Conservation (phyloP, 495 filamentous ascomycete genomes). For the Neurospora hispaniola region DNA sequence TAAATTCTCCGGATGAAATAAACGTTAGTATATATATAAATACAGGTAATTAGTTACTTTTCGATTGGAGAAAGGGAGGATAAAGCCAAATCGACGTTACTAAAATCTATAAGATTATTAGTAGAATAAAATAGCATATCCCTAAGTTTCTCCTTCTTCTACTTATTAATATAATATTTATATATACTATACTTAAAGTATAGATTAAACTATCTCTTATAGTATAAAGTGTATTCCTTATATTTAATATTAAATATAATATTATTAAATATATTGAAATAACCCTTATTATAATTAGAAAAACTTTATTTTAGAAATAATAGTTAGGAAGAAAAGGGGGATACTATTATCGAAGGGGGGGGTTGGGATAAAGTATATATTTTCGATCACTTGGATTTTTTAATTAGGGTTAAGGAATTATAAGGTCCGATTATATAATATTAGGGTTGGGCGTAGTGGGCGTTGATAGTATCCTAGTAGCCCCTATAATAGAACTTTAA, state of each 20-base stretch:
- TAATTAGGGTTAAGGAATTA: background rate
- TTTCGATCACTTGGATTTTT: background rate
- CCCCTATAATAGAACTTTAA: too few species aligned
- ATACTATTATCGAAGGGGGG: background rate
- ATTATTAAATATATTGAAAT: background rate
- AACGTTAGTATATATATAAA: background rate
- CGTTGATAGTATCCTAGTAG: too few species aligned
- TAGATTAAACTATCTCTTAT: background rate
- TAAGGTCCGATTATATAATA: background rate
- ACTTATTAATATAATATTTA: background rate
- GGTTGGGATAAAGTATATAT: background rate
- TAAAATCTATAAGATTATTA: background rate
- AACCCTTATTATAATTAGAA: background rate
- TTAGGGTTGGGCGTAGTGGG: too few species aligned
- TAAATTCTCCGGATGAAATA: background rate
- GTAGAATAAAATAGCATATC: background rate
- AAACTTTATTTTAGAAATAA: background rate
- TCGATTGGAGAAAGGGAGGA: background rate
- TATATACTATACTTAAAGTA: background rate
- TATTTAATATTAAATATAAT: background rate
- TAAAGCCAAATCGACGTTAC: background rate
- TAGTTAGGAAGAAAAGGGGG: background rate
- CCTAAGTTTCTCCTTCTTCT: background rate
- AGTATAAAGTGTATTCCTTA: background rate
- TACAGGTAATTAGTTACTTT: background rate